Conservation (phyloP, 345 rosid genomes). For the Bruguiera parviflora region DNA sequence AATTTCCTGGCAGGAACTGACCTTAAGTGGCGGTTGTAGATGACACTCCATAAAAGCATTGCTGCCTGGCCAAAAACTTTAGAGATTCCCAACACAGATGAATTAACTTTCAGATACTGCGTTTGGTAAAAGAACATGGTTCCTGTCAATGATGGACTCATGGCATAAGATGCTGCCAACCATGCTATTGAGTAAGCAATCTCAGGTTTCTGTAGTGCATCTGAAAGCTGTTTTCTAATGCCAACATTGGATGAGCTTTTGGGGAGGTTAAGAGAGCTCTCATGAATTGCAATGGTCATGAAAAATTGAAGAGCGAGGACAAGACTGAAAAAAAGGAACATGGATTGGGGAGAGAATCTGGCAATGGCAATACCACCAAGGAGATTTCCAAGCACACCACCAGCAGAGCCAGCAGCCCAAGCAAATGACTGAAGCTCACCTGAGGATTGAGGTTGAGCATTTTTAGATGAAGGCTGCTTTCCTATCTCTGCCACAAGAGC, state of each 20-base stretch:
- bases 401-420: constrained; percentile 72
- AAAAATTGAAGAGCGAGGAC: constrained; percentile 54
- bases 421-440: constrained; percentile 80
- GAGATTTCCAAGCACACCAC: constrained; percentile 87
- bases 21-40: constrained; percentile 55
- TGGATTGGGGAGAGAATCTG: constrained; percentile 41
- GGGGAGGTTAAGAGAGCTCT: constrained; percentile 65
- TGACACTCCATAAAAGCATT: constrained; percentile 74
- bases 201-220: constrained; percentile 55
- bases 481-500: constrained; percentile 85
- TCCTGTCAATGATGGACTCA: constrained; percentile 74
- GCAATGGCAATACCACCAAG: constrained; percentile 64
- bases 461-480: constrained; percentile 38
- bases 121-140: constrained; percentile 97
- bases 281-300: constrained; percentile 48
- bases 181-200: constrained; percentile 62
- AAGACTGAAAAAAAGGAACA: constrained; percentile 58
- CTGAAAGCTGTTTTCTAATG: constrained; percentile 50
- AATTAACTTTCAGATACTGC: constrained; percentile 47
- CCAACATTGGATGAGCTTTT: constrained; percentile 44
- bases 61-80: constrained; percentile 82
- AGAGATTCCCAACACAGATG: constrained; percentile 67
- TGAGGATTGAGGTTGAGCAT: constrained; percentile 37
- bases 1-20: constrained; percentile 58
- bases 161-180: constrained; percentile 71